A percentile compares a stretch with the other conserved stretches of the same genome.
phyloP scores from a whole-genome alignment of 2,329 filamentous ascomycete genomes.

The Colletotrichum ledebouriae region DNA sequence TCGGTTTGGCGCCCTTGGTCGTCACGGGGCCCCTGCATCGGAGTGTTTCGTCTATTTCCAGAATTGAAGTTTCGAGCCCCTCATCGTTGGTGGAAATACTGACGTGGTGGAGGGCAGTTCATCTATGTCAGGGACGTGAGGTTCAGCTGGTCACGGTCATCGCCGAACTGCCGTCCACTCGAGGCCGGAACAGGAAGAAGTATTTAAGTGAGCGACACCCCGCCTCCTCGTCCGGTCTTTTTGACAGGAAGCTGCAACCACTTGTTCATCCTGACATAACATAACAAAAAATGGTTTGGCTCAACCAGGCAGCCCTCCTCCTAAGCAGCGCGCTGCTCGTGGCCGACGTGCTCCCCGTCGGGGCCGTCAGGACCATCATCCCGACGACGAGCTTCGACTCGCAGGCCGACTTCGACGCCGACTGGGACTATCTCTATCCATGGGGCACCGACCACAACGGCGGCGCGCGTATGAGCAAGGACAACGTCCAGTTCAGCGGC shows the following conservation, averaged over 20 bases:
- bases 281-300: conserved; percentile 29
- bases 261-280: background rate
- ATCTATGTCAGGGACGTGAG: conserved; percentile 24
- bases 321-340: conserved; percentile 34
- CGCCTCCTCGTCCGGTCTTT: background rate
- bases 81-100: too few species aligned
- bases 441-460: conserved; percentile 71
- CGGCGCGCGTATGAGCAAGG: conserved; percentile 65
- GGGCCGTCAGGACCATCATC: conserved; percentile 34
- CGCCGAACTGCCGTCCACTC: conserved; percentile 12
- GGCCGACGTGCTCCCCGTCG: conserved; percentile 28
- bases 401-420: conserved; percentile 51
- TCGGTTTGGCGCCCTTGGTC: too few species aligned
- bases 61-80: too few species aligned
- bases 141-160: conserved; percentile 1
- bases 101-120: background rate
- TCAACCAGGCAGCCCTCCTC: conserved; percentile 27
- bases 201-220: conserved; percentile 21
- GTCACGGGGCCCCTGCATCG: too few species aligned
- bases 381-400: conserved; percentile 37
- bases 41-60: too few species aligned
- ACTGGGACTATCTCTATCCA: conserved; percentile 67
- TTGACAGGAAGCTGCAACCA: background rate
- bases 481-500: conserved; percentile 57
- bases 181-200: conserved; percentile 2